Percentiles rank a stretch among this genome's conserved stretches.
Conservation (phyloP, 352 stramenopile genomes). For the Phytophthora cactorum region DNA sequence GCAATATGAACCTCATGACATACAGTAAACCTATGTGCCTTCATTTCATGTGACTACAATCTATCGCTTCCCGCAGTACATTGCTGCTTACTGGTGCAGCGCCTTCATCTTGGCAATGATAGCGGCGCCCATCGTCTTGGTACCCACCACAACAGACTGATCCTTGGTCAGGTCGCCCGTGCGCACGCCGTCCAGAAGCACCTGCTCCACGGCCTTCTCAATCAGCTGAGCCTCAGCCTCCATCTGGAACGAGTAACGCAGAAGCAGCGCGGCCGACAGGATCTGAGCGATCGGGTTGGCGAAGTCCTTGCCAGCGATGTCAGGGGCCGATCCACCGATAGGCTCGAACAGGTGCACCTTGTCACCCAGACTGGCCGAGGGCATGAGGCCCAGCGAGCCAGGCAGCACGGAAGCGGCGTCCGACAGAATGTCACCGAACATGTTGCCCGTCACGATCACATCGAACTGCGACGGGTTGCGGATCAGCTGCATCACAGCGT, state of each 20-base stretch:
- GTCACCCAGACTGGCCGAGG: conserved; percentile 95
- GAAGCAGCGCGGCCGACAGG: conserved; percentile 96
- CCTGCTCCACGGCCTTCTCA: conserved; percentile 81
- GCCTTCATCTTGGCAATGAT: conserved; percentile 83
- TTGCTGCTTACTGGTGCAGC: conserved; percentile 41
- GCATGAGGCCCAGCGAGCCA: conserved; percentile 97
- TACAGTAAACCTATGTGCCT: conserved; percentile 25
- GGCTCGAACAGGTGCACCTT: conserved; percentile 97
- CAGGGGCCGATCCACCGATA: conserved; percentile 97
- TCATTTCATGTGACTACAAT: conserved; percentile 15
- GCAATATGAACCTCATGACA: conserved; percentile 9
- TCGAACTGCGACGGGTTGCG: conserved; percentile 99
- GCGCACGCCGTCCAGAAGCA: conserved; percentile 83
- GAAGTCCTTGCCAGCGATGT: conserved; percentile 97
- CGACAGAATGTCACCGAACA: conserved; percentile 99
- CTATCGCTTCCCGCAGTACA: conserved; percentile 17
- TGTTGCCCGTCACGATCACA: conserved; percentile 99
- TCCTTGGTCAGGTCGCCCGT: conserved; percentile 87
- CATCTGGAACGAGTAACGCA: conserved; percentile 94
- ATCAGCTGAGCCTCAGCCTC: conserved; percentile 82
- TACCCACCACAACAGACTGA: conserved; percentile 61
- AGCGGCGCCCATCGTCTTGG: conserved; percentile 75
- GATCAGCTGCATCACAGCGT: conserved; percentile 99
- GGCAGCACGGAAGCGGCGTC: conserved; percentile 98
- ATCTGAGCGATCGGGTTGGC: conserved; percentile 98